Evolutionary conservation across 495 filamentous ascomycete genomes (phyloP), one percentile per base, ranked within the genome.

Genomic region (Neurospora pannonica): DNA sequence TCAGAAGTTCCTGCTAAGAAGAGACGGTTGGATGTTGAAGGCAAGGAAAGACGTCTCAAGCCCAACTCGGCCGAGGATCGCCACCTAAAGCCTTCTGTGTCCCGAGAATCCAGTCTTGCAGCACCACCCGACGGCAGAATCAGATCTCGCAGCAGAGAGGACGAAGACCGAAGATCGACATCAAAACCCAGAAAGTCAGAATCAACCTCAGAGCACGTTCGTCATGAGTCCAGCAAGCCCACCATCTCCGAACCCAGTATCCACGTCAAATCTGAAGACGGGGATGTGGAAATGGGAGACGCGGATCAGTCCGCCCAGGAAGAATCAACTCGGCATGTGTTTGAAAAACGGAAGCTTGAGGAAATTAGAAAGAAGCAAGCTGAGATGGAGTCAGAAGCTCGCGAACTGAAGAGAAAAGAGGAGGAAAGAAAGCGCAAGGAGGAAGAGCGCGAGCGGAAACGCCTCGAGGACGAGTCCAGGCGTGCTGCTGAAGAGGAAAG

Each of bases 1-100:
- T 79, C 86, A 84, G 84, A 92, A 85, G 83, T 78, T 38, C 84
- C 86, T 24, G 71, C 81, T 39, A 89, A 89, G 77, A 80, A 83
- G 74, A 80, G 87, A 62, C 85, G 84, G 28, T 71, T 88, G 31
- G 87, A 88, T 43, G 76, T 72, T 3, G 83, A 87, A 5, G 78
- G 77, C 48, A 85, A 82, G 73, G 85, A 87, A 43, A 83, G 78
- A 74, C 82, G 82, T 13, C 76, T 79, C 36, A 79, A 84, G 36
- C 79, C 81, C 6, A 81, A 76, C 70, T 79, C 81, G 28, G 84
- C 84, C 15, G 85, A 86, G 11, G 83, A 82, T 37, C 82, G 82
- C 4, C 81, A 81, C 24, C 77, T 76, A 24, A 86, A 84, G 71
- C 75, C 84, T 46, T 76, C 81, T 2, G 39, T 76, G 5, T 79